A percentile compares a stretch with the other conserved stretches of the same genome.
These are phyloP conservation scores for Medicago ruthenica DNA, from an alignment of 306 rosid genomes.

Conservation along the genomic window DNA sequence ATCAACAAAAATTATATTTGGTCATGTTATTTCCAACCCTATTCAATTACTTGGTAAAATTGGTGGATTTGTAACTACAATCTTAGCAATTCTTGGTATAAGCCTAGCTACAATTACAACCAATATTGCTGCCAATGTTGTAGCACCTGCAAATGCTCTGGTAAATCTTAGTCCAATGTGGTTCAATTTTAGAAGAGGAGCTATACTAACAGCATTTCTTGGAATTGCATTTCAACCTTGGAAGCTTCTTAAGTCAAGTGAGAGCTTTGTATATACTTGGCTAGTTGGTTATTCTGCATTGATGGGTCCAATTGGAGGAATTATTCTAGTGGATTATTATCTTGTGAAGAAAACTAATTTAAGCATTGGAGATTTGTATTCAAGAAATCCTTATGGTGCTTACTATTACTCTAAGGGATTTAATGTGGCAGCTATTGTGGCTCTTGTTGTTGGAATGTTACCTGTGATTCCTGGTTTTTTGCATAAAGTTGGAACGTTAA, in stretches of 20 bases:
- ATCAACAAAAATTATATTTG: conserved; percentile 78
- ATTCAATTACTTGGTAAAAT: conserved; percentile 74
- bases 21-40: conserved; percentile 76
- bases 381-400: conserved; percentile 63
- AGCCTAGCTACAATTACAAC: conserved; percentile 83
- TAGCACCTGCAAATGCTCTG: conserved; percentile 92
- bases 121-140: conserved; percentile 91
- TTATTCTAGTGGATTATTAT: conserved; percentile 77
- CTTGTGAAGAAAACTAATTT: conserved; percentile 52
- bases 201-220: conserved; percentile 70
- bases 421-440: conserved; percentile 72
- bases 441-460: conserved; percentile 70
- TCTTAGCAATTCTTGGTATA: conserved; percentile 76
- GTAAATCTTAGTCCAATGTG: conserved; percentile 74
- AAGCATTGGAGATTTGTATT: conserved; percentile 65
- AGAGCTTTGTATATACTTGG: conserved; percentile 93
- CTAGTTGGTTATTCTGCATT: conserved; percentile 88
- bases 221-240: conserved; percentile 93
- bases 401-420: conserved; percentile 72
- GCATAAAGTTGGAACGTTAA: conserved; percentile 63
- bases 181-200: conserved; percentile 80
- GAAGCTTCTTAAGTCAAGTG: conserved; percentile 89
- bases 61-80: conserved; percentile 72
- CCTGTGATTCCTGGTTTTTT: conserved; percentile 89
- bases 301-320: conserved; percentile 86